phyloP scores from a whole-genome alignment of 2,329 filamentous ascomycete genomes.

The Cryphonectria naterciae region DNA sequence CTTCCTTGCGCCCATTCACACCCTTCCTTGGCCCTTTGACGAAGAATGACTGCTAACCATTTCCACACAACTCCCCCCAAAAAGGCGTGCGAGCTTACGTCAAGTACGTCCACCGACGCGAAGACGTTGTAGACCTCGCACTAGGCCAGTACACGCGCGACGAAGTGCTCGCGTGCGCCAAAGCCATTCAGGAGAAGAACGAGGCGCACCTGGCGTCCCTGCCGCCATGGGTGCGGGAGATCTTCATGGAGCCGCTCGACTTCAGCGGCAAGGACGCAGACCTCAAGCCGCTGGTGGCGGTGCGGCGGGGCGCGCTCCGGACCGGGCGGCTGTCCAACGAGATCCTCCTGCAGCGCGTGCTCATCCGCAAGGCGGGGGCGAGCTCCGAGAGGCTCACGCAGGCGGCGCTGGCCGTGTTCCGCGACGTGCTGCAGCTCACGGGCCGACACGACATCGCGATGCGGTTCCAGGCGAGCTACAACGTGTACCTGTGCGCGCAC shows the following conservation, averaged over 20 bases:
- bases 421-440: constrained; percentile 39
- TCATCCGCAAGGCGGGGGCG: constrained; percentile 41
- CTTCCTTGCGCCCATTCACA: neutral
- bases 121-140: constrained; percentile 42
- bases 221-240: constrained; percentile 34
- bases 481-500: constrained; percentile 37
- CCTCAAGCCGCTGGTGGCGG: constrained; percentile 21
- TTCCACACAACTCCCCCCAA: neutral
- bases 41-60: neutral
- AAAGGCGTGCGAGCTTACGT: constrained; percentile 33
- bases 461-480: constrained; percentile 37
- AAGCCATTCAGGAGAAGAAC: constrained; percentile 28
- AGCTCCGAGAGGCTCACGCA: constrained; percentile 39
- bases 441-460: constrained; percentile 42
- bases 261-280: constrained; percentile 30
- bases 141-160: constrained; percentile 38
- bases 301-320: constrained; percentile 32
- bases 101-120: constrained; percentile 35
- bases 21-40: neutral
- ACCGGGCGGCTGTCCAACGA: constrained; percentile 31
- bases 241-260: constrained; percentile 30
- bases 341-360: constrained; percentile 31
- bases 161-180: constrained; percentile 33
- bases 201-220: constrained; percentile 35
- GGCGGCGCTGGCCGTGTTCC: constrained; percentile 37